These are phyloP conservation scores for Lepidium africanum DNA, from an alignment of 345 rosid genomes.

Conservation along the genomic window DNA sequence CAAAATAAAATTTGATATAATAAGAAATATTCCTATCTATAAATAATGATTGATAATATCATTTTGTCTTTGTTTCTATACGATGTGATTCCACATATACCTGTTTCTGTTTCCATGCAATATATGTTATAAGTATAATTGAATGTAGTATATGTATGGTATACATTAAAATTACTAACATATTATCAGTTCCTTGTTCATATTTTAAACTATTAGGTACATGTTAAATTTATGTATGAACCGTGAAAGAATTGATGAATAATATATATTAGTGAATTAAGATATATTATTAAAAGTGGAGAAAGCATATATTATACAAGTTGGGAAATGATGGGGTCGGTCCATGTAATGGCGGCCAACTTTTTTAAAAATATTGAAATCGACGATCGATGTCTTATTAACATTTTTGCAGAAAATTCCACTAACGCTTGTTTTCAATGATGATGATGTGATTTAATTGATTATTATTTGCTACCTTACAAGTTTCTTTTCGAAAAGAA, in stretches of 20 bases:
- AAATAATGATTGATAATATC: no score
- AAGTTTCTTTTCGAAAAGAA: not conserved
- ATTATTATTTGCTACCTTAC: not conserved
- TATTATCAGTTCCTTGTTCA: not conserved
- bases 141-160: no score
- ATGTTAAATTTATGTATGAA: not conserved
- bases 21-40: no score
- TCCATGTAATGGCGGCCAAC: constrained; percentile 30
- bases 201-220: not conserved
- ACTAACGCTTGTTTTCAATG: constrained; percentile 23
- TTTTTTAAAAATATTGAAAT: constrained; percentile 23
- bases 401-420: constrained; percentile 13
- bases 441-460: constrained; percentile 23
- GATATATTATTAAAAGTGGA: not conserved
- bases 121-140: no score
- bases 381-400: constrained; percentile 11
- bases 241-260: not conserved
- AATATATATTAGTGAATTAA: not conserved
- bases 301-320: constrained; percentile 10
- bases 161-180: no score
- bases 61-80: no score
- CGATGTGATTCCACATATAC: no score
- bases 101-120: no score
- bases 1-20: no score
- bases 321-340: constrained; percentile 11